These are phyloP conservation scores for Suillus americanus DNA, from an alignment of 768 basidiomycete genomes.

Conservation along the genomic window DNA sequence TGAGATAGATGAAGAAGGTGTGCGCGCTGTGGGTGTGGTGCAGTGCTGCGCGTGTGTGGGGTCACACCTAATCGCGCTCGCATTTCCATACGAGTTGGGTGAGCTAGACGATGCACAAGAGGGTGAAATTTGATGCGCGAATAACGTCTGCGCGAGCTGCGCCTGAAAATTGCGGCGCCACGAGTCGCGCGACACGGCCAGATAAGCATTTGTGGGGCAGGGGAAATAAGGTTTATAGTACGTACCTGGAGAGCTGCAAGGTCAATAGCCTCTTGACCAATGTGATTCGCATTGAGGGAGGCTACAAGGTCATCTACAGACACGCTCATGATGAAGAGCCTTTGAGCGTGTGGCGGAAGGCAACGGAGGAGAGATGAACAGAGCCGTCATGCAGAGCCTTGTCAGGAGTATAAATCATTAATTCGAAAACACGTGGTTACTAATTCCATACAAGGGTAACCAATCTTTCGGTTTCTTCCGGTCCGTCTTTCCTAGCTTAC, in stretches of 20 bases:
- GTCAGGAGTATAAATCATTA: conserved; percentile 8
- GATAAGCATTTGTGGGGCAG: conserved; percentile 18
- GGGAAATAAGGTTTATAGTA: conserved; percentile 12
- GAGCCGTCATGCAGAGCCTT: conserved; percentile 5
- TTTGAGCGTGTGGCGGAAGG: conserved; percentile 8
- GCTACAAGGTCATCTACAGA: conserved; percentile 53
- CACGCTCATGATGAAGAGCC: conserved; percentile 38
- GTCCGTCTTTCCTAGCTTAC: background rate
- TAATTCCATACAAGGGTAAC: background rate
- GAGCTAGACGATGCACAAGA: conserved; percentile 20
- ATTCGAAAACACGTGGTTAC: conserved; percentile 1
- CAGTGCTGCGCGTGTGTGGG: conserved; percentile 39
- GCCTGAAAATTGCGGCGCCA: conserved; percentile 27
- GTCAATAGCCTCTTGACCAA: conserved; percentile 54
- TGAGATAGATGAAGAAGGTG: conserved; percentile 28
- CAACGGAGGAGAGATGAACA: conserved; percentile 8
- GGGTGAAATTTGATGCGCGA: conserved; percentile 30
- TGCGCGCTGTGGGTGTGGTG: conserved; percentile 39
- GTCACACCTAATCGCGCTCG: conserved; percentile 27
- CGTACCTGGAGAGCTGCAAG: conserved; percentile 47
- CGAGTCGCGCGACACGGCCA: conserved; percentile 1
- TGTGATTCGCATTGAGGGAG: conserved; percentile 45
- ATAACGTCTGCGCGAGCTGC: conserved; percentile 46
- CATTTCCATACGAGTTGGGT: conserved; percentile 18
- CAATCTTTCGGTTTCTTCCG: background rate